A percentile compares a stretch with the other conserved stretches of the same genome.
Evolutionary conservation across 345 rosid species (phyloP).

Genomic region (Limnanthes douglasii): DNA sequence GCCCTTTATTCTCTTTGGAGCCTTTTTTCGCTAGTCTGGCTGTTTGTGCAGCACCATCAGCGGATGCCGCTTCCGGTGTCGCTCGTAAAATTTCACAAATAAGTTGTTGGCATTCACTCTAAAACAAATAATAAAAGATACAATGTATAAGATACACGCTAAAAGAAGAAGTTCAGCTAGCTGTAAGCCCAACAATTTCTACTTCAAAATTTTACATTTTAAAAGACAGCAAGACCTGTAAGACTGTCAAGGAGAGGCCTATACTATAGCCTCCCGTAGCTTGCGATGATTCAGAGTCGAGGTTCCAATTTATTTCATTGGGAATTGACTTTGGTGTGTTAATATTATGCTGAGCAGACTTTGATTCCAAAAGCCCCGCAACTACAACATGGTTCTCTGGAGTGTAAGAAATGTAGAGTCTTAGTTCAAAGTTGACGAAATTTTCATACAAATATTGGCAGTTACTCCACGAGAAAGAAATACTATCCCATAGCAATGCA

Average conservation of each 20-base stretch:
- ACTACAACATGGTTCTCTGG: slow-evolving; percentile 85
- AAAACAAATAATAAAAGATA: slow-evolving; percentile 9
- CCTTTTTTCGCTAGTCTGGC: slow-evolving; percentile 85
- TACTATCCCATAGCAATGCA: too few relatives aligned
- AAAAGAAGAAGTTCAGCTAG: too few relatives aligned
- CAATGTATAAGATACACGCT: too few relatives aligned
- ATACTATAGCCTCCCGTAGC: slow-evolving; percentile 89
- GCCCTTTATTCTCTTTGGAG: slow-evolving; percentile 70
- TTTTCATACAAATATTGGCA: too few relatives aligned
- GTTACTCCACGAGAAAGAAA: too few relatives aligned
- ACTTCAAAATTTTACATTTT: slow-evolving; percentile 6
- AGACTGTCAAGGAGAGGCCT: slow-evolving; percentile 84
- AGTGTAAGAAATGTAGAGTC: slow-evolving; percentile 4
- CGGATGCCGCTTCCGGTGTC: slow-evolving; percentile 97
- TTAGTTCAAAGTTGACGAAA: too few relatives aligned
- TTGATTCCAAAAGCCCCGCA: slow-evolving; percentile 84
- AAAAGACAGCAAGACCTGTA: slow-evolving; percentile 44
- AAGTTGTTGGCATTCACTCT: slow-evolving; percentile 99
- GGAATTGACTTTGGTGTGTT: slow-evolving; percentile 56
- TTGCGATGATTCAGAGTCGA: slow-evolving; percentile 72
- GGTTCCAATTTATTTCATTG: slow-evolving; percentile 49
- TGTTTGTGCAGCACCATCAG: slow-evolving; percentile 94
- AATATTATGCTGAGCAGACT: slow-evolving; percentile 46
- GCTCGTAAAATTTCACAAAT: slow-evolving; percentile 97
- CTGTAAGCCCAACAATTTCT: too few relatives aligned